Base-by-base conservation (phyloP, 495 filamentous ascomycete genomes). In the Oleoguttula mirabilis region DNA sequence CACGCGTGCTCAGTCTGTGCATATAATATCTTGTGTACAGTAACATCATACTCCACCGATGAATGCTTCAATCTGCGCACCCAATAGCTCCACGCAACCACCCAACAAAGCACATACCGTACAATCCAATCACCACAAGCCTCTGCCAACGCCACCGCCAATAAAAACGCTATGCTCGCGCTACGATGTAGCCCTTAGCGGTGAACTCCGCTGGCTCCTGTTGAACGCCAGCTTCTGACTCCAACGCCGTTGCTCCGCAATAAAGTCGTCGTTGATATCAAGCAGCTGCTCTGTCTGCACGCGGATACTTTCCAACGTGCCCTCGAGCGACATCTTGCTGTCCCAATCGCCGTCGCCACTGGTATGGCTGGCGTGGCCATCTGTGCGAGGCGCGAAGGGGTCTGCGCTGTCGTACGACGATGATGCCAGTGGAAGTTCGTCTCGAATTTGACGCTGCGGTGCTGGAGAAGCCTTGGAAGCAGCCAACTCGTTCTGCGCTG, bases 221-320 rank as follows among this genome's bases (percentile, higher is more conserved):
- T 11, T 7, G 10, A 12, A 11, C 2, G 23, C 31, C 17, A 33
- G 11, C 15, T 14, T 46, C 16, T 19, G 22, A 33, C 36, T 42
- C 37, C 36, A 48, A 4, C 48, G 42, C 23, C 22, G 6, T 14
- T 51, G 37, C 37, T 51, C 48, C 3, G 42, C 30, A 6, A 43
- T 21, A n/a, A 52, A 47, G 24, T 52, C 49, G n/a, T 52, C 45
- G 21, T 48, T 47, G 21, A 48, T 41, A 31, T 52, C 49, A 23
- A 52, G 21, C 23, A 52, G 25, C 20, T 52, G 49, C 40, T 43
- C 49, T 1, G 49, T 44, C 39, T 52, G 49, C 24, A 52, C 33
- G n/a, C 39, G 49, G 20, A 52, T 46, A 19, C 39, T 43, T 14
- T 17, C 49, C 30, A 52, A 30, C 20, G 45, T 52, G 28, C 49